A percentile compares a stretch with the other conserved stretches of the same genome.
Evolutionary conservation across 1,284 basidiomycete genomes (phyloP).

Genomic region (Ustilago curta): DNA sequence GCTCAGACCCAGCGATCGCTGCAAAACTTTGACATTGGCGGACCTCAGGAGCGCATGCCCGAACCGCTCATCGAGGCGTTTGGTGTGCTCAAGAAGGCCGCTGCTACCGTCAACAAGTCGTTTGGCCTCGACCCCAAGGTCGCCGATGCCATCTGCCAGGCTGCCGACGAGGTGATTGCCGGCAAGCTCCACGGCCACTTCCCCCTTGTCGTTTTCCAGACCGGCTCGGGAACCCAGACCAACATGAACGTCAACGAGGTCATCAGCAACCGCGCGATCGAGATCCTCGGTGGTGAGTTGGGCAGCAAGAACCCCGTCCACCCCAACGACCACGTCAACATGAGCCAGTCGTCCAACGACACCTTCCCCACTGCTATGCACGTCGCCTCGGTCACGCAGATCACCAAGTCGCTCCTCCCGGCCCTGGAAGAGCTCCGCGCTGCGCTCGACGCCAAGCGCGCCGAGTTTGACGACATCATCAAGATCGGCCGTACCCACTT

Average conservation of each 20-base stretch:
- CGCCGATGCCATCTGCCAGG: constrained; percentile 88
- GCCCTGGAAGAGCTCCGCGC: constrained; percentile 85
- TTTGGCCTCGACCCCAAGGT: constrained; percentile 93
- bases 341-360: constrained; percentile 98
- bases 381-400: constrained; percentile 91
- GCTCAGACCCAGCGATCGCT: constrained; percentile 97
- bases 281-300: constrained; percentile 92
- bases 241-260: constrained; percentile 99
- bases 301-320: constrained; percentile 98
- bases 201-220: constrained; percentile 99
- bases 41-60: constrained; percentile 90
- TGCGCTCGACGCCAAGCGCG: constrained; percentile 83
- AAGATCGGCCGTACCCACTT: constrained; percentile 99
- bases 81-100: constrained; percentile 97
- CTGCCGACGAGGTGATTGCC: constrained; percentile 97
- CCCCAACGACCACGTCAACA: constrained; percentile 99
- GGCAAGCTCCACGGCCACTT: constrained; percentile 88
- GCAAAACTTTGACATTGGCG: constrained; percentile 99
- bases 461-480: constrained; percentile 77
- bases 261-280: constrained; percentile 97
- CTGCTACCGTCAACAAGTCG: constrained; percentile 86
- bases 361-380: constrained; percentile 99
- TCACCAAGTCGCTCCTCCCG: constrained; percentile 83
- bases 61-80: constrained; percentile 96
- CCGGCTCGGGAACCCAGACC: constrained; percentile 97